Conservation (phyloP, 257 asterid species). For the Solanum lycopersicoides region DNA sequence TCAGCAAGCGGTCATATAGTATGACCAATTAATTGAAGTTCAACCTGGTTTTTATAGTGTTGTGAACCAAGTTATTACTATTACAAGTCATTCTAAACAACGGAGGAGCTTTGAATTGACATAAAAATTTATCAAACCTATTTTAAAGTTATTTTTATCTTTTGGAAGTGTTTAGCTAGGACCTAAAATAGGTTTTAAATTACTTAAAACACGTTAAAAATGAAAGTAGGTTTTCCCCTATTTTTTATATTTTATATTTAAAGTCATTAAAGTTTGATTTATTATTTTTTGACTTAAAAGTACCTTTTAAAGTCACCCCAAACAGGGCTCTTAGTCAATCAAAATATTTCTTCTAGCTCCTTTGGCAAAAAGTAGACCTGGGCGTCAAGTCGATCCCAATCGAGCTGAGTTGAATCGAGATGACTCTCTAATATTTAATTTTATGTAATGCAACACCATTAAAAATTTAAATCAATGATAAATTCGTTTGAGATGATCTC, state of each 20-base stretch:
- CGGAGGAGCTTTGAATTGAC: neutral
- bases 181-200: too few relatives aligned
- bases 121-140: too few relatives aligned
- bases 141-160: too few relatives aligned
- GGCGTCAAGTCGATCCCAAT: neutral
- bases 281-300: too few relatives aligned
- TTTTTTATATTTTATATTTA: too few relatives aligned
- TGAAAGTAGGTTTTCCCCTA: too few relatives aligned
- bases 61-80: neutral
- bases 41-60: neutral
- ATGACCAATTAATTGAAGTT: neutral
- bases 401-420: neutral
- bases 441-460: neutral
- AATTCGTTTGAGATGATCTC: neutral
- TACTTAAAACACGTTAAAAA: too few relatives aligned
- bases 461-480: too few relatives aligned
- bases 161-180: too few relatives aligned
- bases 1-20: neutral
- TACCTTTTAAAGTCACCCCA: too few relatives aligned
- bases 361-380: neutral
- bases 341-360: neutral
- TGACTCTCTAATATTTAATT: neutral
- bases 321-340: neutral
- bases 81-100: neutral
- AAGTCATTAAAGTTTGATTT: too few relatives aligned